Percentiles rank a stretch among this genome's conserved stretches.
phyloP scores from a whole-genome alignment of 371 early-diverging fungal genomes.

The Mucor lusitanicus region DNA sequence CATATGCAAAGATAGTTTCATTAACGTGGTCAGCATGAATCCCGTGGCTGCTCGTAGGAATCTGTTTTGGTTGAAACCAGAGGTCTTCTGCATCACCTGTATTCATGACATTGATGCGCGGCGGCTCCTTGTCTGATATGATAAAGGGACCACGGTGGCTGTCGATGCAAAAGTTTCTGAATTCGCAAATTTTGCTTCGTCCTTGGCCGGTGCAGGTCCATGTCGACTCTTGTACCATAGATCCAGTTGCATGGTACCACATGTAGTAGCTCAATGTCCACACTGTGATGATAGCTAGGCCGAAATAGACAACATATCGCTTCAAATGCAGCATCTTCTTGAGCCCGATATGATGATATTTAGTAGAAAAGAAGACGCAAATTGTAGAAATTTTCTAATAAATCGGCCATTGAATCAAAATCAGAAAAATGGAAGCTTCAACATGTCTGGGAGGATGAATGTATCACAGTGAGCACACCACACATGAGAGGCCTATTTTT shows the following conservation, averaged over 20 bases:
- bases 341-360: background rate
- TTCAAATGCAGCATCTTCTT: background rate
- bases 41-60: background rate
- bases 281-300: background rate
- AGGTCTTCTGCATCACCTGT: slow-evolving; percentile 27
- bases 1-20: slow-evolving; percentile 54
- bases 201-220: slow-evolving; percentile 29
- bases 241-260: background rate
- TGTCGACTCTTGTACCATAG: background rate
- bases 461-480: background rate
- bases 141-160: slow-evolving; percentile 18
- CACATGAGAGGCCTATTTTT: background rate
- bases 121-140: slow-evolving; percentile 15
- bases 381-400: background rate
- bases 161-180: slow-evolving; percentile 36
- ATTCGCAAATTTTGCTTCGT: slow-evolving; percentile 23
- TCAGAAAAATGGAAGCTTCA: background rate
- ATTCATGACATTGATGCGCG: slow-evolving; percentile 42
- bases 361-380: background rate
- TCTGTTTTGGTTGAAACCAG: slow-evolving; percentile 39
- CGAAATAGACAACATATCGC: background rate
- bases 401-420: background rate
- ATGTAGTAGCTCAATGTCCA: slow-evolving; percentile 3
- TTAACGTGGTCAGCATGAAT: slow-evolving; percentile 26
- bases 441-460: background rate